phyloP scores from a whole-genome alignment of 257 asterid species.

The Solanum chaucha region DNA sequence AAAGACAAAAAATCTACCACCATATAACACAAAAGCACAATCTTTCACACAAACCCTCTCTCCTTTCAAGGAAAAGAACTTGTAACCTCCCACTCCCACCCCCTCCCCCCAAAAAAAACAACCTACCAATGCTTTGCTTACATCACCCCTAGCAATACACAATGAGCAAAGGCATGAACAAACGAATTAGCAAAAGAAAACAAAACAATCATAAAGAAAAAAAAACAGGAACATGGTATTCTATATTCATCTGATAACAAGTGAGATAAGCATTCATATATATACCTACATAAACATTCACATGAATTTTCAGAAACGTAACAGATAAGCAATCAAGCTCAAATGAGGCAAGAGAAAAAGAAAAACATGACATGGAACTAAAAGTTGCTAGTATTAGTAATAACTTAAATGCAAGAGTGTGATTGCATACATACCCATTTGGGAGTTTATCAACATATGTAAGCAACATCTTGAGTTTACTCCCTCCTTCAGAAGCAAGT shows the following conservation, averaged over 20 bases:
- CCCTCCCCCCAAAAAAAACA: not conserved
- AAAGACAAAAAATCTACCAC: not conserved
- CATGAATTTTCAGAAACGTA: not conserved
- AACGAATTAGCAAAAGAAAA: not conserved
- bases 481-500: slow-evolving; percentile 85
- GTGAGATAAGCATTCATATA: not conserved
- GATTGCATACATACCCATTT: slow-evolving; percentile 41
- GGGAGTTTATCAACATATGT: slow-evolving; percentile 73
- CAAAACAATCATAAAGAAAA: not conserved
- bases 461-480: slow-evolving; percentile 86
- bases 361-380: not conserved
- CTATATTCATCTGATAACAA: not conserved
- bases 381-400: not conserved
- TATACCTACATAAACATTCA: not conserved
- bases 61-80: not conserved
- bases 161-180: not conserved
- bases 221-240: not conserved
- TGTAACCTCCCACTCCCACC: not conserved
- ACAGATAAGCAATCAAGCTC: not conserved
- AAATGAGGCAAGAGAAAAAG: not conserved
- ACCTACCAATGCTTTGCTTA: not conserved
- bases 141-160: not conserved
- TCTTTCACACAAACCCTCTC: not conserved
- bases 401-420: not conserved
- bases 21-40: not conserved